Conservation (phyloP, 805 yeast genomes). For the Candida andamanensis region DNA sequence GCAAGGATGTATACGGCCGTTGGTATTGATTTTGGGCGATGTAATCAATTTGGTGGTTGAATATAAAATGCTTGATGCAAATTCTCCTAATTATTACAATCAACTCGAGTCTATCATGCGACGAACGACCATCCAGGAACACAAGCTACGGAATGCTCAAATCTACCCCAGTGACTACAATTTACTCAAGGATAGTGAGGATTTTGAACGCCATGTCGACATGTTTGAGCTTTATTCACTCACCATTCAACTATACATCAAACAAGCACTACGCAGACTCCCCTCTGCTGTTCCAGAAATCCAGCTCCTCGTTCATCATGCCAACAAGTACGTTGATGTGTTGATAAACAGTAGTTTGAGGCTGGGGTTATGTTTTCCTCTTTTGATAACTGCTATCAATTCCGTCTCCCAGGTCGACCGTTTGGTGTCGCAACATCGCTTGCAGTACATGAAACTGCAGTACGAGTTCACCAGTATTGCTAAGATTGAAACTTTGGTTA, state of each 20-base stretch:
- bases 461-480: background rate
- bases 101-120: slow-evolving; percentile 3
- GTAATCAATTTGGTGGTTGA: slow-evolving; percentile 15
- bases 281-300: slow-evolving; percentile 14
- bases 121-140: background rate
- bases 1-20: slow-evolving; percentile 14
- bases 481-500: slow-evolving; percentile 16
- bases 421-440: too few relatives aligned
- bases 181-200: slow-evolving; percentile 3
- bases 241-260: slow-evolving; percentile 6
- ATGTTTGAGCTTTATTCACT: slow-evolving; percentile 2
- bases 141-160: background rate
- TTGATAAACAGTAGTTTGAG: slow-evolving; percentile 5
- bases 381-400: slow-evolving; percentile 33
- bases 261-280: slow-evolving; percentile 8
- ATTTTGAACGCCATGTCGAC: background rate
- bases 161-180: background rate
- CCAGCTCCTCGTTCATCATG: slow-evolving; percentile 5
- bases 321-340: slow-evolving; percentile 3
- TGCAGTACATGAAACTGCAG: background rate
- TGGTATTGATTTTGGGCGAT: slow-evolving; percentile 16
- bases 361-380: slow-evolving; percentile 32
- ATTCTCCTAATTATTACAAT: slow-evolving; percentile 1
- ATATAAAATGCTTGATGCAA: slow-evolving; percentile 11
- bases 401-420: slow-evolving; percentile 7